These are phyloP conservation scores for Dittrichia graveolens DNA, from an alignment of 129 eudicot species.

Conservation along the genomic window DNA sequence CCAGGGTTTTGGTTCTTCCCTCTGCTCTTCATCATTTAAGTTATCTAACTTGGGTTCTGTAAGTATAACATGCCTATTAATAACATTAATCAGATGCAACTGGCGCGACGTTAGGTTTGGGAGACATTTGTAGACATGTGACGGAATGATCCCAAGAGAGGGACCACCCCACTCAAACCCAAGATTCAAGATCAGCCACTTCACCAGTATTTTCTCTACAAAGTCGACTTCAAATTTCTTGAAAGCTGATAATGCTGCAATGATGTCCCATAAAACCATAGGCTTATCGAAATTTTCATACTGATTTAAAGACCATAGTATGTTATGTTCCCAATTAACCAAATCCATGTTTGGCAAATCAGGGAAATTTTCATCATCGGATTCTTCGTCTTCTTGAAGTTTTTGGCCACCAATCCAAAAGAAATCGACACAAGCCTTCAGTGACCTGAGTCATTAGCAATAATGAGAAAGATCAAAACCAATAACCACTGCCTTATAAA, in stretches of 20 bases:
- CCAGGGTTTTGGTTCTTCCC: slow-evolving; percentile 54
- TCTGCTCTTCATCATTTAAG: slow-evolving; percentile 28
- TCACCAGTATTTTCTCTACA: slow-evolving; percentile 51
- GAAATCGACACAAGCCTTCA: slow-evolving; percentile 83
- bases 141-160: slow-evolving; percentile 29
- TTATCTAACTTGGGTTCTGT: slow-evolving; percentile 34
- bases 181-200: slow-evolving; percentile 53
- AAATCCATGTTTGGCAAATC: slow-evolving; percentile 56
- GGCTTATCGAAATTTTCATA: slow-evolving; percentile 45
- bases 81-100: slow-evolving; percentile 68
- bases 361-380: slow-evolving; percentile 39
- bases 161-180: slow-evolving; percentile 39
- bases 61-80: slow-evolving; percentile 64
- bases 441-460: slow-evolving; percentile 50
- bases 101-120: slow-evolving; percentile 58
- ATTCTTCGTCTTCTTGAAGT: slow-evolving; percentile 30
- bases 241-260: slow-evolving; percentile 68
- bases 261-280: slow-evolving; percentile 73
- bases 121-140: slow-evolving; percentile 37
- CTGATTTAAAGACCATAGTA: slow-evolving; percentile 64
- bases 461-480: slow-evolving; percentile 2
- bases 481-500: not conserved
- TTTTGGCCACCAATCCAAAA: slow-evolving; percentile 94
- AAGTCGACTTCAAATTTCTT: slow-evolving; percentile 50
- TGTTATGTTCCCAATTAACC: slow-evolving; percentile 60